Evolutionary conservation across 371 early-diverging fungal species (phyloP).

Genomic region (Mucor piriformis): DNA sequence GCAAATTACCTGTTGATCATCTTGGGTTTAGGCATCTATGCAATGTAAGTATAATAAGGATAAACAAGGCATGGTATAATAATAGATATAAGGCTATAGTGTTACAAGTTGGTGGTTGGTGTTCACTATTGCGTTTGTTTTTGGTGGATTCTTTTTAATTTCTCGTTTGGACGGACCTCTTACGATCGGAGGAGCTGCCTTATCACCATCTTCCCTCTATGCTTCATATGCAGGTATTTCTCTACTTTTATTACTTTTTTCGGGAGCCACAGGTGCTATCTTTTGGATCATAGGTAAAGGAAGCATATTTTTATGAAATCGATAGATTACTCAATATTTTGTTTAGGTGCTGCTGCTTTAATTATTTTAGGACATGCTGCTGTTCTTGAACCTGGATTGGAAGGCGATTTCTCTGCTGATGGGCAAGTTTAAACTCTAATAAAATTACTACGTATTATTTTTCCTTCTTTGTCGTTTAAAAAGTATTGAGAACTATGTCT

Average conservation of each 20-base stretch:
- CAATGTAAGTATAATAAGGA: conserved; percentile 51
- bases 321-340: not conserved
- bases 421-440: conserved; percentile 40
- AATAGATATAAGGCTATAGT: conserved; percentile 23
- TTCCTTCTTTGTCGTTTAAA: not conserved
- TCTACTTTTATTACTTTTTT: conserved; percentile 60
- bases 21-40: conserved; percentile 60
- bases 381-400: conserved; percentile 65
- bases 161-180: conserved; percentile 57
- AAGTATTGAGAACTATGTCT: no score
- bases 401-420: conserved; percentile 62
- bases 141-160: conserved; percentile 61
- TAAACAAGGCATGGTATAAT: not conserved
- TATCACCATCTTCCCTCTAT: conserved; percentile 58
- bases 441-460: no score
- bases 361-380: conserved; percentile 67
- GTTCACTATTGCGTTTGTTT: conserved; percentile 57
- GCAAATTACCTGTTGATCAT: conserved; percentile 69
- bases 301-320: not conserved
- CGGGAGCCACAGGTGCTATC: conserved; percentile 64
- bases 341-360: conserved; percentile 61
- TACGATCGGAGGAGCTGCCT: conserved; percentile 41
- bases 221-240: conserved; percentile 51
- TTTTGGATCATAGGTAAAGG: conserved; percentile 69
- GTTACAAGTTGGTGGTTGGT: conserved; percentile 62